Base-by-base conservation (phyloP, 192 early-diverging fungal species). In the Coemansia sp. region DNA sequence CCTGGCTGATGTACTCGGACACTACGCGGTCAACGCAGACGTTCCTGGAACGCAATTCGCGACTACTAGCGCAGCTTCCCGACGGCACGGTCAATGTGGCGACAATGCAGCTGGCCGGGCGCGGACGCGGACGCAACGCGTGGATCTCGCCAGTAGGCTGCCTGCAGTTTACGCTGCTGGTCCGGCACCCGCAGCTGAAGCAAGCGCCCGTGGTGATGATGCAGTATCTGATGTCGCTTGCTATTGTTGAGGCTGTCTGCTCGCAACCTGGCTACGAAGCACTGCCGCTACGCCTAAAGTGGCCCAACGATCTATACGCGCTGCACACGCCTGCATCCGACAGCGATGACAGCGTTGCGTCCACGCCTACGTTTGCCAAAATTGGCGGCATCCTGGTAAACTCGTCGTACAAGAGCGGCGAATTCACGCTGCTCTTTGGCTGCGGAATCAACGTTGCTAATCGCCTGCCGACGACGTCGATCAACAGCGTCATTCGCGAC, bases 291-390 rank as follows among this genome's bases (percentile, higher is more conserved):
- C 83, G 85, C 29, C 71, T 99, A 45, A 99, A 99, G 74, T 99
- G 97, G 97, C 97, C 97, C 43, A 99, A 99, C 63, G 97, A 99
- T 64, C 83, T 99, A 19, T 99, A 99, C 72, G 91, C 83, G 1
- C 68, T 85, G 62, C 62, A 82, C 42, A 30, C 61, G 22, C 57
- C 65, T 1, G 58, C 47, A 11, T 60, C 55, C 23, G 73, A 69
- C 51, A 66, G 54, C 22, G 69, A 73, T 24, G 71, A 76, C 25
- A 66, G 67, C 42, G 53, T 74, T 21, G 71, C 65, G 14, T 28
- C 16, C 7, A 16, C 28, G 4, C 51, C 51, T 7, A 32, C 51
- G 5, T 40, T n/a, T 40, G 53, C 16, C 6, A 54, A 54, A 5
- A 54, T 54, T 35, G 61, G 32, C 11, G 95, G 97, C 3, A 85